A percentile compares a stretch with the other conserved stretches of the same genome.
phyloP scores from a whole-genome alignment of 495 filamentous ascomycete genomes.

The Penicillium cosmopolitanum region DNA sequence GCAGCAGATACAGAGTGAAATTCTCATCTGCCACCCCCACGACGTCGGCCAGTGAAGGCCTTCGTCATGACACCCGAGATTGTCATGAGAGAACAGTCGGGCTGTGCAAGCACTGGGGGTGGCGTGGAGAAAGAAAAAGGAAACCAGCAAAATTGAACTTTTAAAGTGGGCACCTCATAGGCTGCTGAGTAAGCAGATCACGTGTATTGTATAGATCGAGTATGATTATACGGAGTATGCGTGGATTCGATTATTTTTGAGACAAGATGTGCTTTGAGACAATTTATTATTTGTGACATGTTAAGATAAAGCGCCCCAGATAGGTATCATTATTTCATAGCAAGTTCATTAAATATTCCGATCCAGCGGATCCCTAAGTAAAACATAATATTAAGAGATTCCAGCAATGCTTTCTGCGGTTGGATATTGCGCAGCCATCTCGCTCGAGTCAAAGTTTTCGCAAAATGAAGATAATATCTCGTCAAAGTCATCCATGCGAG shows the following conservation, averaged over 20 bases:
- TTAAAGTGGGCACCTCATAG: conserved; percentile 7
- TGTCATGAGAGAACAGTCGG: conserved; percentile 57
- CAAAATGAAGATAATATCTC: conserved; percentile 10
- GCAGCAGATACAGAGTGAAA: conserved; percentile 93
- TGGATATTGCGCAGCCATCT: background rate
- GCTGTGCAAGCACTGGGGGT: conserved; percentile 53
- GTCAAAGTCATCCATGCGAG: background rate
- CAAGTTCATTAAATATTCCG: background rate
- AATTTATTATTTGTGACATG: background rate
- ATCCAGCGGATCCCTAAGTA: background rate
- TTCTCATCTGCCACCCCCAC: conserved; percentile 71
- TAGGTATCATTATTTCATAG: background rate
- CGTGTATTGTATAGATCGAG: background rate
- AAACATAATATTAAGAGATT: background rate
- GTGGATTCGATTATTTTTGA: background rate
- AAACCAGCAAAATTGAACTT: conserved; percentile 18
- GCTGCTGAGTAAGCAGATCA: conserved; percentile 23
- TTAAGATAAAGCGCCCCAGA: background rate
- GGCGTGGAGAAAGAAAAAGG: conserved; percentile 39
- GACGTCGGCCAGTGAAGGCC: conserved; percentile 73
- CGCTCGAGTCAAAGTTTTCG: conserved; percentile 2
- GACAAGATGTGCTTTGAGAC: background rate
- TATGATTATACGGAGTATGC: background rate
- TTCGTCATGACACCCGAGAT: conserved; percentile 43
- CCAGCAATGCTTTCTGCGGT: background rate